A percentile compares a stretch with the other conserved stretches of the same genome.
Evolutionary conservation across 176 grass and related monocot genomes (phyloP).

Genomic region (Areca catechu): DNA sequence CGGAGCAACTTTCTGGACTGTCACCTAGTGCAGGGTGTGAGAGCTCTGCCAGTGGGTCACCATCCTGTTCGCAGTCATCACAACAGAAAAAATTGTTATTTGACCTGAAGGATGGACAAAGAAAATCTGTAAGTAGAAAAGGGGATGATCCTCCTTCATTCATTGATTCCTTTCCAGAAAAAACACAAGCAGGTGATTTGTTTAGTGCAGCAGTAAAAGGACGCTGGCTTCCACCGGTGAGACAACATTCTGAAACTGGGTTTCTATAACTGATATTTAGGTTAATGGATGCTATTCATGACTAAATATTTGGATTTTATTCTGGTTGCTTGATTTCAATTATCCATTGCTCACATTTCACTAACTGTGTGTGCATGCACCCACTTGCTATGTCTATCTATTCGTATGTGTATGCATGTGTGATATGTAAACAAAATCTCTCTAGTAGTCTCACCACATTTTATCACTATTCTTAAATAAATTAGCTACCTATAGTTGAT

Average conservation of each 20-base stretch:
- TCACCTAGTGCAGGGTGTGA: conserved; percentile 50
- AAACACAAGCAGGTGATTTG: conserved; percentile 82
- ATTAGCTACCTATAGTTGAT: too few species aligned
- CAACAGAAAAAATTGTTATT: conserved; percentile 67
- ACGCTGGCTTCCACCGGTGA: conserved; percentile 53
- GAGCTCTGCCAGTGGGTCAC: conserved; percentile 63
- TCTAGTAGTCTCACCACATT: too few species aligned
- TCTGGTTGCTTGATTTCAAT: too few species aligned
- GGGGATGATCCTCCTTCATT: conserved; percentile 35
- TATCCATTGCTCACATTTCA: too few species aligned
- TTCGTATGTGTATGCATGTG: too few species aligned
- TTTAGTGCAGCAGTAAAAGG: conserved; percentile 72
- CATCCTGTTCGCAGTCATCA: conserved; percentile 50
- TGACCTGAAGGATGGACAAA: conserved; percentile 77
- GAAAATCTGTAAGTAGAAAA: conserved; percentile 83
- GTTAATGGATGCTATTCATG: too few species aligned
- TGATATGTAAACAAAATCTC: too few species aligned
- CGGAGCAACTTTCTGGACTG: conserved; percentile 59
- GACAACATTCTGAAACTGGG: conserved; percentile 1
- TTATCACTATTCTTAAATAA: too few species aligned
- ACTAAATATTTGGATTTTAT: too few species aligned
- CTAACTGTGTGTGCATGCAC: too few species aligned
- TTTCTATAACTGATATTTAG: too few species aligned
- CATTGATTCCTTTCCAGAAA: conserved; percentile 57
- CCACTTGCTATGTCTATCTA: too few species aligned